Base-by-base conservation (phyloP, 176 grass and related monocot genomes). In the Microstegium vimineum region DNA sequence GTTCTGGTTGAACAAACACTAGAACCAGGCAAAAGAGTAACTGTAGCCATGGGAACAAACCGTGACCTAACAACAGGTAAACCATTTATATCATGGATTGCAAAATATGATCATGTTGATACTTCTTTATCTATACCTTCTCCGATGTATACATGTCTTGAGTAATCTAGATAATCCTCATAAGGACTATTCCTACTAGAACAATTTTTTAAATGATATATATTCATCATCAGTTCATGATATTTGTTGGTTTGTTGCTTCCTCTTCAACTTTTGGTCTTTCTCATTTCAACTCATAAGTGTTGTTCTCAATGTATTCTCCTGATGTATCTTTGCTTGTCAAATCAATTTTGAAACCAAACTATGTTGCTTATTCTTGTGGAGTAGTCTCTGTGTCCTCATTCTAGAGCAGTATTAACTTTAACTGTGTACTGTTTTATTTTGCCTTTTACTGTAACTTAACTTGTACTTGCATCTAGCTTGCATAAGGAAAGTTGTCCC, bases 1-100 rank as follows among this genome's bases (percentile, higher is more conserved):
- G 76, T 98, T 82, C 73, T 90, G 25, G 89, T 98, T 75, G 89
- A 95, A 43, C 88, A 95, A 90, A 78, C 82, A 72, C 46, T 98
- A 56, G 90, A 95, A 90, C 87, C 90, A 20, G 90, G 95, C 71
- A 88, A 93, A 75, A 91, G 95, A 77, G 87, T 98, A 41, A 98
- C 92, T 71, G 84, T 98, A 28, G 86, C 89, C 33, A 98, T 98
- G 95, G 95, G 95, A 64, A 91, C 80, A 33, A 82, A 93, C 71
- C 93, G 92, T 85, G 87, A 88, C 54, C 78, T 90, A 86, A 85
- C 84, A 84, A 43, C 82, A 90, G 92, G 95, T 98, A 89, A 85
- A 74, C 5, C 31, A 36, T 76, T 86, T 62, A 45, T 60, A 78
- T 77, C 25, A 67, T 86, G 47, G 46, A 63, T 77, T 59, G 4